Conservation (phyloP, 441 rosid species). For the Corymbia calophylla region DNA sequence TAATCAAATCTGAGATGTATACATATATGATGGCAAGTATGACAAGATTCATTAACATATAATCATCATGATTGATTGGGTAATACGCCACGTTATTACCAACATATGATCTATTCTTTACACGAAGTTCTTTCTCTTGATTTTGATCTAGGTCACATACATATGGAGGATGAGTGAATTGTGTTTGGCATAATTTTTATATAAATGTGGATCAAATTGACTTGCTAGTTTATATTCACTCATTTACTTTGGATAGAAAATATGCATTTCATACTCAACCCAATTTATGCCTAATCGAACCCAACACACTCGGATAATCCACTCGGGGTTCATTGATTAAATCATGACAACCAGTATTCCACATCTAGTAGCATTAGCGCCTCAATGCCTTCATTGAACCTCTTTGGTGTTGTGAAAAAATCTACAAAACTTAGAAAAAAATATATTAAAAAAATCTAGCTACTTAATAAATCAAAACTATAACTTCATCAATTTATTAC, state of each 20-base stretch:
- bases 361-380: background rate
- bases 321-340: too few relatives aligned
- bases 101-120: rapidly evolving
- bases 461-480: background rate
- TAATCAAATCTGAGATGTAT: background rate
- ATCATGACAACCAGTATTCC: background rate
- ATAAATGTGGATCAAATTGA: background rate
- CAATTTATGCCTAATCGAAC: background rate
- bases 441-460: background rate
- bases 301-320: background rate
- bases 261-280: background rate
- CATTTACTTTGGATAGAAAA: too few relatives aligned
- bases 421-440: background rate
- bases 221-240: background rate
- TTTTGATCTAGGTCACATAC: background rate
- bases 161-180: background rate
- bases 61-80: rapidly evolving
- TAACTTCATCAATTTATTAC: background rate
- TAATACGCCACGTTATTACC: rapidly evolving
- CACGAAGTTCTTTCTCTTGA: rapidly evolving
- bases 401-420: background rate
- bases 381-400: background rate
- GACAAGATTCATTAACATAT: background rate
- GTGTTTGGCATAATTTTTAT: background rate
- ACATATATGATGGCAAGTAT: rapidly evolving